phyloP scores from a whole-genome alignment of 2,329 filamentous ascomycete genomes.

The Madurella fahalii region DNA sequence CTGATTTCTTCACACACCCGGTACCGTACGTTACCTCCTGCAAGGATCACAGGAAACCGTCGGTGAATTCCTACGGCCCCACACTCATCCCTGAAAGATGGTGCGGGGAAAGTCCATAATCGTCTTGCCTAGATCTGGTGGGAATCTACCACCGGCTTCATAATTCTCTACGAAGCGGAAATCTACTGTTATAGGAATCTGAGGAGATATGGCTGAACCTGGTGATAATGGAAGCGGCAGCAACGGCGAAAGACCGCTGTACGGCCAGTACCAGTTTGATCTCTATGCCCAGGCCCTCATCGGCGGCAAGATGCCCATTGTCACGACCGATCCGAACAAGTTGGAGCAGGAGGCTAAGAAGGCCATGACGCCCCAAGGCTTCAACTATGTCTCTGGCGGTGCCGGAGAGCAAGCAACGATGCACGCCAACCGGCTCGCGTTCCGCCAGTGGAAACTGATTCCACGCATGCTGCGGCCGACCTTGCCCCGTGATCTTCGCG shows the following conservation, averaged over 20 bases:
- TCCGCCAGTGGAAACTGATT: slow-evolving; percentile 49
- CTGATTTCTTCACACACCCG: too few relatives aligned
- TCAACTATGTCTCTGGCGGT: slow-evolving; percentile 59
- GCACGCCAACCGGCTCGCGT: slow-evolving; percentile 55
- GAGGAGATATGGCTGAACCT: not conserved
- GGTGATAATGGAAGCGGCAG: not conserved
- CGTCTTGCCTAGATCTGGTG: too few relatives aligned
- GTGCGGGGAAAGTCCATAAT: too few relatives aligned
- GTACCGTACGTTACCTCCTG: too few relatives aligned
- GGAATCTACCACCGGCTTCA: too few relatives aligned
- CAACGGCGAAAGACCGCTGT: slow-evolving; percentile 5
- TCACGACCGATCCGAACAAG: slow-evolving; percentile 56
- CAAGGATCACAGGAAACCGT: too few relatives aligned
- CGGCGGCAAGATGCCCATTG: slow-evolving; percentile 42
- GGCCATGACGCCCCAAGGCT: slow-evolving; percentile 44
- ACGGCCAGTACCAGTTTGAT: slow-evolving; percentile 26
- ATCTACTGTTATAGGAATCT: not conserved
- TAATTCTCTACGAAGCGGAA: too few relatives aligned
- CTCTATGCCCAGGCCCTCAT: slow-evolving; percentile 52
- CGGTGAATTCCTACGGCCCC: too few relatives aligned
- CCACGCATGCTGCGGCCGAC: slow-evolving; percentile 48
- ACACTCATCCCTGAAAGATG: too few relatives aligned
- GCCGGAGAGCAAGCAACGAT: slow-evolving; percentile 59
- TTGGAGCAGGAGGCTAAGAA: slow-evolving; percentile 53
- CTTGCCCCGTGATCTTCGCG: slow-evolving; percentile 43